Evolutionary conservation across 2,329 filamentous ascomycete genomes (phyloP).

Genomic region (Claviceps humidiphila): DNA sequence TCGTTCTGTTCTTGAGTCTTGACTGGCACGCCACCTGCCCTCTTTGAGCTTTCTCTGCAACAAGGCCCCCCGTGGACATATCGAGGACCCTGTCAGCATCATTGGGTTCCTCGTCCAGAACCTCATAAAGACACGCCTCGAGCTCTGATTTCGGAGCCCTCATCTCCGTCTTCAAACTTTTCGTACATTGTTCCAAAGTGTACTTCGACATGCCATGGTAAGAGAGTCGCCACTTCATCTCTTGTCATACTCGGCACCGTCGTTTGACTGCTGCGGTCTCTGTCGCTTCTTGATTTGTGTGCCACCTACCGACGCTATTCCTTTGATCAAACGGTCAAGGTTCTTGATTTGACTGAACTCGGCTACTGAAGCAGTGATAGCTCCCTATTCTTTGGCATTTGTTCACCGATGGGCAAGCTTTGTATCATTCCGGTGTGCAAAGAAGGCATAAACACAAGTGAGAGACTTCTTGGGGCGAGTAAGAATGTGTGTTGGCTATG

Average conservation of each 20-base stretch:
- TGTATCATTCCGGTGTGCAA: too few relatives aligned
- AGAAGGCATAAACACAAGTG: too few relatives aligned
- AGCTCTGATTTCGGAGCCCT: not conserved
- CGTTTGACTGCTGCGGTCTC: not conserved
- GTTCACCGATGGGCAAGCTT: not conserved
- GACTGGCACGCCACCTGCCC: not conserved
- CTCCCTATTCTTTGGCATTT: not conserved
- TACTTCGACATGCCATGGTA: not conserved
- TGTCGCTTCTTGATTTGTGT: not conserved
- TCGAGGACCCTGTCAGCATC: not conserved
- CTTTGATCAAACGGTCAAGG: not conserved
- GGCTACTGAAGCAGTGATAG: not conserved
- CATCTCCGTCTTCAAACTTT: not conserved
- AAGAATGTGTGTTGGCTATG: too few relatives aligned
- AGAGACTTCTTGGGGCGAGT: too few relatives aligned
- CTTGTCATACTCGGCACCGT: not conserved
- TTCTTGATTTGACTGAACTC: not conserved
- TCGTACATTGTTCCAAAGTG: not conserved
- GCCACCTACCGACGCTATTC: not conserved
- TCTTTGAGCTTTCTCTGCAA: not conserved
- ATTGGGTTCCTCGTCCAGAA: not conserved
- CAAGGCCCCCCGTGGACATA: not conserved
- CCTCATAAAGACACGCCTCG: not conserved
- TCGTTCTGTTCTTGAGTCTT: too few relatives aligned
- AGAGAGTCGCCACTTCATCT: not conserved